Evolutionary conservation across 441 rosid species (phyloP).

Genomic region (Gossypium trilobum): DNA sequence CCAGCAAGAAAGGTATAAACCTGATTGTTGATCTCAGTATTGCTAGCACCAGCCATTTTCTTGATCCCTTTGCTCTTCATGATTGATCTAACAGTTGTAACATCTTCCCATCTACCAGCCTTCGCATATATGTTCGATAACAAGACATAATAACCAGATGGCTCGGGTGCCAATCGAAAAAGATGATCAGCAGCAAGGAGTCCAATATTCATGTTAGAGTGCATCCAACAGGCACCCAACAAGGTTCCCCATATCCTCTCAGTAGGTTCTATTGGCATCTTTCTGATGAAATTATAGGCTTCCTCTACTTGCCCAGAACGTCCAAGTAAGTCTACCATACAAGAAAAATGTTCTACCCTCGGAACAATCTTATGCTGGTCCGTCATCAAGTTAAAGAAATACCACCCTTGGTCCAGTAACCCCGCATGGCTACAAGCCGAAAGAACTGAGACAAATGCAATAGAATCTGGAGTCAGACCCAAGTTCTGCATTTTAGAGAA

Average conservation of each 20-base stretch:
- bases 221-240: slow-evolving; percentile 40
- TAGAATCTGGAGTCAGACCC: slow-evolving; percentile 44
- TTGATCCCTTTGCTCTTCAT: slow-evolving; percentile 48
- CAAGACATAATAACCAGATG: slow-evolving; percentile 45
- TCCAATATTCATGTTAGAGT: slow-evolving; percentile 37
- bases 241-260: slow-evolving; percentile 55
- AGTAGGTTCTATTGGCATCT: slow-evolving; percentile 44
- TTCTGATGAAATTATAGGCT: slow-evolving; percentile 36
- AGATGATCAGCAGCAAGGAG: slow-evolving; percentile 17
- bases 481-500: slow-evolving; percentile 40
- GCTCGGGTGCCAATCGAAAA: slow-evolving; percentile 28
- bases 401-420: slow-evolving; percentile 38
- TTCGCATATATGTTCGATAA: slow-evolving; percentile 54
- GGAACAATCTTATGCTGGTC: slow-evolving; percentile 36
- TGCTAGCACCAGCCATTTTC: slow-evolving; percentile 44
- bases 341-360: slow-evolving; percentile 45
- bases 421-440: slow-evolving; percentile 58
- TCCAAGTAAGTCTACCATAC: slow-evolving; percentile 55
- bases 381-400: slow-evolving; percentile 36
- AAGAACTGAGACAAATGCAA: slow-evolving; percentile 47
- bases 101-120: slow-evolving; percentile 49
- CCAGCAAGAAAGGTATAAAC: slow-evolving; percentile 45
- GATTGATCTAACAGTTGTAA: slow-evolving; percentile 33
- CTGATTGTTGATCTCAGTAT: slow-evolving; percentile 34
- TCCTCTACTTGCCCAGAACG: slow-evolving; percentile 47